These are phyloP conservation scores for Fusarium zealandicum DNA, from an alignment of 2,329 filamentous ascomycete species.

Conservation along the genomic window DNA sequence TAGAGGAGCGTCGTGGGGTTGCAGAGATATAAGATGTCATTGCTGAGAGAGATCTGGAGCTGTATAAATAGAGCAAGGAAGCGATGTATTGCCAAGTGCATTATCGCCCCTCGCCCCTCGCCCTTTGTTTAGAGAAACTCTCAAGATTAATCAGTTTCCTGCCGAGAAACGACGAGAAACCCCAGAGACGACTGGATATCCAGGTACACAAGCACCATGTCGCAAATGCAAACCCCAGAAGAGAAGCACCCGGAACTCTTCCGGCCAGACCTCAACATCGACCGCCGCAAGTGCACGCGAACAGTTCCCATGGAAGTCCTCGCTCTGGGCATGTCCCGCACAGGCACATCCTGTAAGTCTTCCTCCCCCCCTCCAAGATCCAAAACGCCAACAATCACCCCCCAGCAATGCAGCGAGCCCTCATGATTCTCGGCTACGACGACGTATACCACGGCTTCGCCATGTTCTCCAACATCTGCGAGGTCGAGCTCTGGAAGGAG, in stretches of 20 bases:
- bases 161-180: neutral
- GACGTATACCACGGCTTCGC: slow-evolving; percentile 21
- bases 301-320: slow-evolving; percentile 15
- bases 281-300: slow-evolving; percentile 2
- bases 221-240: slow-evolving; percentile 5
- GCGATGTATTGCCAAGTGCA: no score
- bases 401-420: slow-evolving; percentile 15
- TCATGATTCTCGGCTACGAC: slow-evolving; percentile 17
- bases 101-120: no score
- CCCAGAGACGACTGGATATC: neutral
- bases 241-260: slow-evolving; percentile 17
- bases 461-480: slow-evolving; percentile 11
- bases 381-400: neutral
- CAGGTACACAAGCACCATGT: neutral
- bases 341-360: slow-evolving; percentile 10
- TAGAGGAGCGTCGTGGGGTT: neutral
- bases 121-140: no score
- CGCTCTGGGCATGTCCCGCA: slow-evolving; percentile 7
- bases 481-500: slow-evolving; percentile 6
- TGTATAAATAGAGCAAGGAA: neutral
- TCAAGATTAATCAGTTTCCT: no score
- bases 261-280: slow-evolving; percentile 9
- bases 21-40: neutral
- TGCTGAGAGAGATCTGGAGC: neutral
- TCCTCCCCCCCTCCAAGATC: no score